Evolutionary conservation across 495 filamentous ascomycete genomes (phyloP), one percentile per base, ranked within the genome.

Genomic region (Pseudoneurospora amorphoporcata): DNA sequence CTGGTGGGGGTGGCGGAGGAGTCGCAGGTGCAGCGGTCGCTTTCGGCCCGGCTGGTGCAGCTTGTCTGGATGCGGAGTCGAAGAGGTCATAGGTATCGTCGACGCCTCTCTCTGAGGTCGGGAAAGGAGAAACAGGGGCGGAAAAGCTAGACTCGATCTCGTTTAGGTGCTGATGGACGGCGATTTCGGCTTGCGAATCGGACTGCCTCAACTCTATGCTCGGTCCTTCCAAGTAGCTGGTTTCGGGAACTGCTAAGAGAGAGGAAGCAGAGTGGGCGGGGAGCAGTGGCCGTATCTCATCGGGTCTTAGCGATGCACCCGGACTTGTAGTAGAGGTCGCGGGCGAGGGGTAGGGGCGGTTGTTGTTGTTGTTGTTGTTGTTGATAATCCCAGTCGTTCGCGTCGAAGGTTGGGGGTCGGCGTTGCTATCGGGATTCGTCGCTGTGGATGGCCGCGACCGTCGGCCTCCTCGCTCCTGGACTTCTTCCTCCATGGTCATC

Each of bases 111-210:
- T 76, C 81, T 58, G 76, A 79, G 29, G 81, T 76, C 14, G 79
- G 79, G 42, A 83, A 81, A 38, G 84, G 87, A 58, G 87, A 87
- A 68, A 84, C 75, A 65, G 87, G 86, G 37, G 86, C 85, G 45
- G 94, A 70, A 75, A 97, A 96, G 77, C 92, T 96, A 8, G 93
- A 96, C 79, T 97, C 94, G 72, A 95, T 88, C 77, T 97, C 94
- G 83, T 92, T 90, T 72, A 97, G 78, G 78, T 92, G 91, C 71
- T 82, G 81, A 39, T 81, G 81, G 16, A 84, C 81, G 41, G 80
- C 80, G n/a, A 81, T 79, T 68, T 86, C 84, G 71, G 83, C 82
- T 41, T 85, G 73, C 3, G 84, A 83, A 65, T 86, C 84, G 68
- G 79, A 76, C 41, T 72, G 79, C 72, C 72, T 77, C 58, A 79